Evolutionary conservation across 176 grass and related monocot genomes (phyloP).

Genomic region (Phyllostachys edulis): DNA sequence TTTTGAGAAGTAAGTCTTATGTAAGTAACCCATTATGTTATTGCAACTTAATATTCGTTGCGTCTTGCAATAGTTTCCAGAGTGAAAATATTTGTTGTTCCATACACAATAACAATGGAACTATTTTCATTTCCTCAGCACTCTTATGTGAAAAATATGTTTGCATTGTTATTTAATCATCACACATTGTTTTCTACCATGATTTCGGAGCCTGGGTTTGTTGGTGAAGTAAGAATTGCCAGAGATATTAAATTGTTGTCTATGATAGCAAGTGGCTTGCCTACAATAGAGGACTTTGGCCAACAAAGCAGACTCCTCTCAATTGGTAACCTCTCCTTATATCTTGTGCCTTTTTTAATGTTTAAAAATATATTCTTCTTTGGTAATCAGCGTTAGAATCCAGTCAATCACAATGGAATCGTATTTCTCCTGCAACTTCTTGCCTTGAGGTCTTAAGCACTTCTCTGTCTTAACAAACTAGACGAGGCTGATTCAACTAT

Average conservation of each 20-base stretch:
- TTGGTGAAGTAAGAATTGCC: conserved; percentile 83
- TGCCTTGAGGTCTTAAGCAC: no score
- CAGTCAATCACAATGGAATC: no score
- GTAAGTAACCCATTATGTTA: neutral
- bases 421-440: no score
- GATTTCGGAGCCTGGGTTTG: conserved; percentile 91
- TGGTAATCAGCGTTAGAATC: no score
- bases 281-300: conserved; percentile 78
- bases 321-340: no score
- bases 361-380: no score
- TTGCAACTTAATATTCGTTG: conserved; percentile 16
- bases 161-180: conserved; percentile 22
- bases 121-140: neutral
- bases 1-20: conserved; percentile 82
- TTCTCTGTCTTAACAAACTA: no score
- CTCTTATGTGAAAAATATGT: conserved; percentile 9
- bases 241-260: conserved; percentile 93
- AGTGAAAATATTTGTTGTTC: neutral
- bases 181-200: conserved; percentile 31
- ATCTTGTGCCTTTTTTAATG: no score
- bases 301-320: no score
- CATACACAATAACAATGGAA: neutral
- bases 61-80: neutral
- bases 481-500: no score
- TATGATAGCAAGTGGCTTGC: conserved; percentile 92